These are phyloP conservation scores for Coemansia sp. DNA, from an alignment of 192 early-diverging fungal species.

Conservation along the genomic window DNA sequence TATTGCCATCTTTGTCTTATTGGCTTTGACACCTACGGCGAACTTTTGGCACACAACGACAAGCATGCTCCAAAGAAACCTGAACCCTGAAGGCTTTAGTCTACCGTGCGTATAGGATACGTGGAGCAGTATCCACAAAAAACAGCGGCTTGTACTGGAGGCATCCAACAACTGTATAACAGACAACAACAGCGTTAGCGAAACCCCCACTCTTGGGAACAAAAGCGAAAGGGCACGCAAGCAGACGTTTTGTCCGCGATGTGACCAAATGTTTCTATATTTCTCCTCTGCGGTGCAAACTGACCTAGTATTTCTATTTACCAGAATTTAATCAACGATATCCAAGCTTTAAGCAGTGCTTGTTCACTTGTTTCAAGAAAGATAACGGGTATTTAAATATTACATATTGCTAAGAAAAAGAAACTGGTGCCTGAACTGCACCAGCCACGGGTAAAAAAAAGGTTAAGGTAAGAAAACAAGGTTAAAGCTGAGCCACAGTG, in stretches of 20 bases:
- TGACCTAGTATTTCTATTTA: background rate
- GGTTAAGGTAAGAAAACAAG: constrained; percentile 3
- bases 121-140: too few species aligned
- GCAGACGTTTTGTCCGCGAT: background rate
- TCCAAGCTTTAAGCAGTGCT: background rate
- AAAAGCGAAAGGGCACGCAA: background rate
- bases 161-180: background rate
- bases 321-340: background rate
- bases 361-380: constrained; percentile 5
- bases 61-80: background rate
- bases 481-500: constrained; percentile 7
- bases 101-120: too few species aligned
- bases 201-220: background rate
- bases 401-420: background rate
- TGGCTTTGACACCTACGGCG: constrained; percentile 20
- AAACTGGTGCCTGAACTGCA: constrained; percentile 1
- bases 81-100: too few species aligned
- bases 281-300: too few species aligned
- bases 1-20: constrained; percentile 12
- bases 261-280: background rate
- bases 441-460: constrained; percentile 9
- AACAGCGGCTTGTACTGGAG: background rate
- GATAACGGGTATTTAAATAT: background rate
- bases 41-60: constrained; percentile 24
- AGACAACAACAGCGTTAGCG: constrained; percentile 3